Conservation (phyloP, 1,284 basidiomycete genomes). For the Leccinum huronense region DNA sequence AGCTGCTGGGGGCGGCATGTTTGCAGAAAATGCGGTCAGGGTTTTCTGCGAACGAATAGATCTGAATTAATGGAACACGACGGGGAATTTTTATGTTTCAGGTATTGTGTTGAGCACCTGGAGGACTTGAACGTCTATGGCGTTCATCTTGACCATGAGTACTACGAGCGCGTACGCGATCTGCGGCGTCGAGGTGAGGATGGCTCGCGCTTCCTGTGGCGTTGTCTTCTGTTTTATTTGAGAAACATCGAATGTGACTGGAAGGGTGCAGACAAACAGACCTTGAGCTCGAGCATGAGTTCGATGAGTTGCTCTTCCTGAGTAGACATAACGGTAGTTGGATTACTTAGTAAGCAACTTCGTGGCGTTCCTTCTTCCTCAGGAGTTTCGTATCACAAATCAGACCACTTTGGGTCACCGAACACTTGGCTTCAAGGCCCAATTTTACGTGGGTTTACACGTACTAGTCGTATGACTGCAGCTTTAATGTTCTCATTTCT, state of each 20-base stretch:
- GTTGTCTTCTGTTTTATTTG: conserved; percentile 58
- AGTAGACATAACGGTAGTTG: conserved; percentile 25
- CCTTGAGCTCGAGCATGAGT: conserved; percentile 65
- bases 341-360: background rate
- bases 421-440: background rate
- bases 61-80: conserved; percentile 1
- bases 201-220: conserved; percentile 61
- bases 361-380: background rate
- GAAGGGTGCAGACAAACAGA: conserved; percentile 20
- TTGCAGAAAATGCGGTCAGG: conserved; percentile 34
- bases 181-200: conserved; percentile 68
- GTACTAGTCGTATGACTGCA: background rate
- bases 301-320: conserved; percentile 64
- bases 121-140: conserved; percentile 68
- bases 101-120: conserved; percentile 45
- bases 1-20: conserved; percentile 28
- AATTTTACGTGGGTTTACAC: background rate
- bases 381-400: background rate
- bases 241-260: conserved; percentile 6
- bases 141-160: conserved; percentile 73
- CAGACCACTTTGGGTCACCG: background rate
- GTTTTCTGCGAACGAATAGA: conserved; percentile 34
- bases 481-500: background rate
- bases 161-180: conserved; percentile 73
- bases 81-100: background rate